Evolutionary conservation across 345 rosid genomes (phyloP), one percentile per base, ranked within the genome.

Genomic region (Hibiscus trionum): DNA sequence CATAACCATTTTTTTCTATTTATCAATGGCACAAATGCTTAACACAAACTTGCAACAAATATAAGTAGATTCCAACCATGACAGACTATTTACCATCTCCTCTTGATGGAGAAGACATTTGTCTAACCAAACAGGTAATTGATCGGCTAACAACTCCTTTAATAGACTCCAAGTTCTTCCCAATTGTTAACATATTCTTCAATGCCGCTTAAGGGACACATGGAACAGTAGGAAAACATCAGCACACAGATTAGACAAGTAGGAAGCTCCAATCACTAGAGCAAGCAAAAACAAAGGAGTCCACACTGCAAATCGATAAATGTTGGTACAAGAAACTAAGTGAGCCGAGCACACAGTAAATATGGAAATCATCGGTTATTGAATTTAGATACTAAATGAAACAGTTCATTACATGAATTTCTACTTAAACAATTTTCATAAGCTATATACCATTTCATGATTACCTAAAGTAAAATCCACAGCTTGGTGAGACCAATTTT

Each of bases 401-500:
- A 19, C 69, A 66, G 29, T 24, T 14, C 16, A 12, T 12, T 3
- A 17, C 53, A 44, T 42, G 16, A 39, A 39, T 21, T 64, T 65
- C 69, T 61, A 56, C 50, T 46, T 17, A 19, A 56, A 71, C 64
- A 47, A 27, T 72, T 66, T 66, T 49, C 49, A 63, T 31, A 69
- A 73, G 29, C 11, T 57, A 50, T 12, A 49, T 21, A 59, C 2
- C 31, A 15, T 24, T 27, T 7, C 26, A 67, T 44, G 55, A 47
- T 37, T 83, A 92, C 99, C 98, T 81, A 89, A 72, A 75, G 89
- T 88, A 85, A 89, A 89, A 63, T 92, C 97, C 62, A 26, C 62
- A 68, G 99, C 96, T 79, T 95, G 99, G 80, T 92, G 99, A 17
- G 93, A 89, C 97, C 97, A 95, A 63, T 81, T 90, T 29, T 87